A percentile compares a stretch with the other conserved stretches of the same genome.
phyloP scores from a whole-genome alignment of 2,329 filamentous ascomycete genomes.

The Aspergillus sp. region DNA sequence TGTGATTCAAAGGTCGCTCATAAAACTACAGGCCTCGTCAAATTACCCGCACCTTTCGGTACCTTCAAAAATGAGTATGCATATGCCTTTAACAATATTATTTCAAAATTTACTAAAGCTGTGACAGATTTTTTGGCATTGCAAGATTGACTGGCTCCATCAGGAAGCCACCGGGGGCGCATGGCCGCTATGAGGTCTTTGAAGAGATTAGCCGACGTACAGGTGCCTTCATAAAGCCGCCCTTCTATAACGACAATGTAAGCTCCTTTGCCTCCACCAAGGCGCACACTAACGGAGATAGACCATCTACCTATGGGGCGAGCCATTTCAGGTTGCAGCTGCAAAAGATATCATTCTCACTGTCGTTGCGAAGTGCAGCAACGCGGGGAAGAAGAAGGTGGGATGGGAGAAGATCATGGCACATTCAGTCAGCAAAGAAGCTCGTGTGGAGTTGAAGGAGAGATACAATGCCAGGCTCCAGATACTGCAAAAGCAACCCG shows the following conservation, averaged over 20 bases:
- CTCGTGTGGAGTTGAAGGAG: constrained; percentile 24
- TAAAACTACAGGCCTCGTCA: constrained; percentile 18
- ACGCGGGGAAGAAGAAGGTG: constrained; percentile 21
- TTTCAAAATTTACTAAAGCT: background rate
- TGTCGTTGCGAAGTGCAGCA: constrained; percentile 23
- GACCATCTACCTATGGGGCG: constrained; percentile 32
- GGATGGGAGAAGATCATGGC: constrained; percentile 29
- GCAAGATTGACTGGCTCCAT: constrained; percentile 16
- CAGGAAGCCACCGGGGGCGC: constrained; percentile 1
- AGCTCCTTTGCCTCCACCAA: background rate
- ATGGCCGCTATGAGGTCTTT: constrained; percentile 27
- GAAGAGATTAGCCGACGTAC: constrained; percentile 30
- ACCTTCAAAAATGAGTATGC: constrained; percentile 28
- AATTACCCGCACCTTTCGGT: constrained; percentile 24
- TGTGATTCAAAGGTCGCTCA: background rate
- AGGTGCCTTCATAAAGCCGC: constrained; percentile 31
- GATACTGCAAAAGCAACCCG: constrained; percentile 30
- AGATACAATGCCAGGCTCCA: constrained; percentile 26
- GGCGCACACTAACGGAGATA: constrained; percentile 12
- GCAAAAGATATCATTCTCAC: constrained; percentile 25
- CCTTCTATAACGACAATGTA: constrained; percentile 28
- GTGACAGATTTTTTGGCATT: constrained; percentile 23
- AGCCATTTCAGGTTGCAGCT: constrained; percentile 23
- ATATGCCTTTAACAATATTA: background rate
- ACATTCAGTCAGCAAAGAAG: constrained; percentile 30